These are phyloP conservation scores for Veloporphyrellus conicus DNA, from an alignment of 1,284 basidiomycete genomes.

Conservation along the genomic window DNA sequence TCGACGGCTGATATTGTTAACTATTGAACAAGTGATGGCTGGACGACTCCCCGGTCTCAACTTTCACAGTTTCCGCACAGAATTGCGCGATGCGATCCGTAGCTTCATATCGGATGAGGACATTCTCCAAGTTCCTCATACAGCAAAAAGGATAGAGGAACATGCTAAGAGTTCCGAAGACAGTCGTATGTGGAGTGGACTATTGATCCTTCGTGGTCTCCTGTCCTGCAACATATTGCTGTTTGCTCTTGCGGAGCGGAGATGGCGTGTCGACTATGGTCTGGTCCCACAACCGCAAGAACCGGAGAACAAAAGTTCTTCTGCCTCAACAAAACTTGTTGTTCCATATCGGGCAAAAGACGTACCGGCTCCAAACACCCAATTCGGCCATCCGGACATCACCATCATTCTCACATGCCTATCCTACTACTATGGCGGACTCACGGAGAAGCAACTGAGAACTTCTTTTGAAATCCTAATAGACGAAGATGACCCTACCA, in stretches of 20 bases:
- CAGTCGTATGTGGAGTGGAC: conserved; percentile 25
- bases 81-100: conserved; percentile 6
- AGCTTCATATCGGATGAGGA: conserved; percentile 20
- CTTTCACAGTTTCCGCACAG: conserved; percentile 8
- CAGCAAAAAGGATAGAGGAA: conserved; percentile 9
- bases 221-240: conserved; percentile 38
- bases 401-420: conserved; percentile 44
- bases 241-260: conserved; percentile 37
- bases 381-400: conserved; percentile 40
- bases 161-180: conserved; percentile 8
- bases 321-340: conserved; percentile 15
- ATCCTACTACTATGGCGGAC: conserved; percentile 47
- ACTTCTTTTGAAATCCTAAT: conserved; percentile 38
- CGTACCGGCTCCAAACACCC: conserved; percentile 32
- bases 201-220: conserved; percentile 44
- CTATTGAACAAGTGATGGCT: conserved; percentile 26
- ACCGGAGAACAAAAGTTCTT: no score
- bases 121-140: conserved; percentile 13
- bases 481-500: conserved; percentile 39
- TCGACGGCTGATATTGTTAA: conserved; percentile 18
- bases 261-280: conserved; percentile 49
- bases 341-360: conserved; percentile 16
- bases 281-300: conserved; percentile 37
- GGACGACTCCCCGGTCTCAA: conserved; percentile 18
- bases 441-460: conserved; percentile 36